Conservation (phyloP, 768 basidiomycete species). For the Chalciporus chontae region DNA sequence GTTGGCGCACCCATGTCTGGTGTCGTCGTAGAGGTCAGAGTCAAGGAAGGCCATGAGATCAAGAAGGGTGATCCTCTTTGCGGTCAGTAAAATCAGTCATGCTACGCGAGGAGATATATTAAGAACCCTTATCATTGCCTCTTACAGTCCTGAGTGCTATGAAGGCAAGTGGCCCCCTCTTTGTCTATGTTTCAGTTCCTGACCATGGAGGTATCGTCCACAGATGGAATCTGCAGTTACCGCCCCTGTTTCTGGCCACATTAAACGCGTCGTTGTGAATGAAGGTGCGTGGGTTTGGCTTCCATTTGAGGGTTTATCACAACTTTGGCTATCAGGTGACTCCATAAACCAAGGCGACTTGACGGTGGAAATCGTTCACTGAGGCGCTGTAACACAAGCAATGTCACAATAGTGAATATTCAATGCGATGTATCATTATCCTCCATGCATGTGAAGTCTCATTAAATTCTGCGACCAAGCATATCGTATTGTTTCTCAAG, state of each 20-base stretch:
- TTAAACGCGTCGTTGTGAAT: conserved; percentile 89
- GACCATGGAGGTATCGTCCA: conserved; percentile 18
- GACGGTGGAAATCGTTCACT: conserved; percentile 83
- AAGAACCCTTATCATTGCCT: conserved; percentile 8
- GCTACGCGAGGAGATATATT: conserved; percentile 21
- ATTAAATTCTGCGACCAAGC: conserved; percentile 2
- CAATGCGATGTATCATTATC: conserved; percentile 18
- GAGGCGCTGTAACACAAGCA: conserved; percentile 4
- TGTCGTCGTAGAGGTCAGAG: conserved; percentile 96
- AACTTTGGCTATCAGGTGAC: conserved; percentile 55
- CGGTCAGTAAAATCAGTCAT: conserved; percentile 47
- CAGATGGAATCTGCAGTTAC: conserved; percentile 98
- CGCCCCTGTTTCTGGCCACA: conserved; percentile 92
- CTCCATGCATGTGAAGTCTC: conserved; percentile 7
- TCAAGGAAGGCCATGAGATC: conserved; percentile 96
- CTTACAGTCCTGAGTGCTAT: conserved; percentile 85
- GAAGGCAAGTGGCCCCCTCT: conserved; percentile 61
- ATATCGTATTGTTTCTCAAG: not conserved
- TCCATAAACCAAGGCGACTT: conserved; percentile 94
- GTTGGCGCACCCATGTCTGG: conserved; percentile 98
- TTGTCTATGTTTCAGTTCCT: conserved; percentile 4
- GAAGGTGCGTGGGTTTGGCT: conserved; percentile 53
- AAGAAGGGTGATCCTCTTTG: conserved; percentile 97
- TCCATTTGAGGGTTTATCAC: not conserved
- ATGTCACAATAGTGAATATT: conserved; percentile 17